These are phyloP conservation scores for Cystobasidiopsis lactophilus DNA, from an alignment of 768 basidiomycete species.

Conservation along the genomic window DNA sequence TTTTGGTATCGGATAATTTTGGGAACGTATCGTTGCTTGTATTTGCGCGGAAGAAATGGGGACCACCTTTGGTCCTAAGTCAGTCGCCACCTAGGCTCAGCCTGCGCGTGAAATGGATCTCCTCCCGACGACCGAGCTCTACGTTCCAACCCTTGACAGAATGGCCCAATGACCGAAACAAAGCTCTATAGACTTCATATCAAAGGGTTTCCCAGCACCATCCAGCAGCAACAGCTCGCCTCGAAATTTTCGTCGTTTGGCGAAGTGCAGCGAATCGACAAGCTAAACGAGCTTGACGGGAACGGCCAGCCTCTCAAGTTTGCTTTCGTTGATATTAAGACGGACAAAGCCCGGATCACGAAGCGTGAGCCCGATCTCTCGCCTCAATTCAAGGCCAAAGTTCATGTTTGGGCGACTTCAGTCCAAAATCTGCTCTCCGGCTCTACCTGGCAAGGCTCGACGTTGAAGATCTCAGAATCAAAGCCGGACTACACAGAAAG, in stretches of 20 bases:
- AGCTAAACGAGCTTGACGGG: slow-evolving; percentile 25
- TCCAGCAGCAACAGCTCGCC: slow-evolving; percentile 37
- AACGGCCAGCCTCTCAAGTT: slow-evolving; percentile 28
- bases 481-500: slow-evolving; percentile 46
- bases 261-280: slow-evolving; percentile 43
- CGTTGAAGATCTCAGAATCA: slow-evolving; percentile 61
- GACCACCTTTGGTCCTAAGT: too few species aligned
- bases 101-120: too few species aligned
- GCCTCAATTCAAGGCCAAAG: too few species aligned
- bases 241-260: slow-evolving; percentile 44
- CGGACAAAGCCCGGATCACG: slow-evolving; percentile 36
- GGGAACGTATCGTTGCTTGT: too few species aligned
- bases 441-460: slow-evolving; percentile 70
- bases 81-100: too few species aligned
- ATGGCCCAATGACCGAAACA: neutral
- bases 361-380: slow-evolving; percentile 49
- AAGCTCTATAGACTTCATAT: slow-evolving; percentile 38
- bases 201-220: slow-evolving; percentile 48
- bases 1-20: too few species aligned
- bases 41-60: too few species aligned
- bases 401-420: too few species aligned
- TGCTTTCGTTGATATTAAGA: slow-evolving; percentile 50
- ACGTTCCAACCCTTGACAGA: too few species aligned
- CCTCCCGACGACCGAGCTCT: too few species aligned
- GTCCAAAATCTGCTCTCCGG: slow-evolving; percentile 58